These are phyloP conservation scores for Wickerhamiella pararugosa DNA, from an alignment of 1,139 yeast species.

Conservation along the genomic window DNA sequence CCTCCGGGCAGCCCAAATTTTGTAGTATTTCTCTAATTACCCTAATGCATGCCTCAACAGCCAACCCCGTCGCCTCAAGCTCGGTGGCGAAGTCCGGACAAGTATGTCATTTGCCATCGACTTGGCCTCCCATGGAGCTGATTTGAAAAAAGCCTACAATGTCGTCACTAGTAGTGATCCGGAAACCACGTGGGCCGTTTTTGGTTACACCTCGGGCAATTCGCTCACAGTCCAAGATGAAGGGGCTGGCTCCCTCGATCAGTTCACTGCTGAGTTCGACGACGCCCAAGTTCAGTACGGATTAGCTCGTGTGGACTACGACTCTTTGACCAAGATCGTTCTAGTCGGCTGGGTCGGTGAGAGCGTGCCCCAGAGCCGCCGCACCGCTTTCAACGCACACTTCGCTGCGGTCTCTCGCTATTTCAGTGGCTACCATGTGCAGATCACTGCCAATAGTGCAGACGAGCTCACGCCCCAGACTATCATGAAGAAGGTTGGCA, in stretches of 20 bases:
- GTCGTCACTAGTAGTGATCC: constrained; percentile 30
- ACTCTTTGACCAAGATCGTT: constrained; percentile 72
- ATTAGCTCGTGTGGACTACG: constrained; percentile 71
- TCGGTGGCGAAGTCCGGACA: background rate
- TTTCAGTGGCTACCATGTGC: constrained; percentile 72
- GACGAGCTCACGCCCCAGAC: constrained; percentile 78
- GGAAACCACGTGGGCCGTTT: constrained; percentile 29
- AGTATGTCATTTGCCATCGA: constrained; percentile 24
- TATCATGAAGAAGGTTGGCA: constrained; percentile 58
- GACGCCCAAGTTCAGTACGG: constrained; percentile 91
- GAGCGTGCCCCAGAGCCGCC: constrained; percentile 31
- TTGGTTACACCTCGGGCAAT: constrained; percentile 27
- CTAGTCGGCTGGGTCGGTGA: constrained; percentile 70
- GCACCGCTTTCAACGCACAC: constrained; percentile 31
- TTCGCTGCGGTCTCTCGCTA: constrained; percentile 28
- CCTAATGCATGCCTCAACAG: too few relatives aligned
- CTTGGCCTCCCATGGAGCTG: constrained; percentile 26
- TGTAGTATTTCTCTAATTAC: too few relatives aligned
- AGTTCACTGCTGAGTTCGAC: constrained; percentile 66
- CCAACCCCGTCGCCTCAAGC: background rate
- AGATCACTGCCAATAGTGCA: constrained; percentile 86
- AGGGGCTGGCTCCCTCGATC: constrained; percentile 45
- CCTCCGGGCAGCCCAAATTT: too few relatives aligned
- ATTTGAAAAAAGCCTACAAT: constrained; percentile 27
- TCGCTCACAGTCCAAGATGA: constrained; percentile 21